phyloP scores from a whole-genome alignment of 1,284 basidiomycete genomes.

The Austroboletus niveus region DNA sequence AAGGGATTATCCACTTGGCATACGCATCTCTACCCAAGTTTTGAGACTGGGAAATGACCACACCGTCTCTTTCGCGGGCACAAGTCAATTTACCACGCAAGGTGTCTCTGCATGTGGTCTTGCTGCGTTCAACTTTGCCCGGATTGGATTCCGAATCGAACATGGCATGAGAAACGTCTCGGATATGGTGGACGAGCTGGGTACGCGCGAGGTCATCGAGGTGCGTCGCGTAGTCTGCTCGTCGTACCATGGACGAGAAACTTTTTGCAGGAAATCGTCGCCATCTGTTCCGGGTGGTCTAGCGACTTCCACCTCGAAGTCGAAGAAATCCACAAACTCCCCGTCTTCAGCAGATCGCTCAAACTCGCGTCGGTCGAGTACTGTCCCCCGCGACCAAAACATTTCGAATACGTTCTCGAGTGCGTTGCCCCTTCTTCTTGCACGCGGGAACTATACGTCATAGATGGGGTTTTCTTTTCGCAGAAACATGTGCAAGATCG shows the following conservation, averaged over 20 bases:
- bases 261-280: slow-evolving; percentile 45
- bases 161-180: slow-evolving; percentile 1
- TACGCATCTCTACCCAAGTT: slow-evolving; percentile 16
- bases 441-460: background rate
- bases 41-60: slow-evolving; percentile 25
- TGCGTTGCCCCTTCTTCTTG: slow-evolving; percentile 19
- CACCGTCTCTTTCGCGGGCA: slow-evolving; percentile 43
- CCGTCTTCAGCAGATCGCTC: slow-evolving; percentile 43
- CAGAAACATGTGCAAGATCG: slow-evolving; percentile 34
- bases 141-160: slow-evolving; percentile 35
- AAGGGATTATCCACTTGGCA: background rate
- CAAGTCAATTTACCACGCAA: slow-evolving; percentile 45
- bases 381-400: slow-evolving; percentile 35
- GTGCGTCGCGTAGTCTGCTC: slow-evolving; percentile 11
- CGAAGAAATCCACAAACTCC: slow-evolving; percentile 45
- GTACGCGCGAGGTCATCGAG: slow-evolving; percentile 22
- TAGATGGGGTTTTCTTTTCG: background rate
- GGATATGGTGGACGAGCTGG: slow-evolving; percentile 21
- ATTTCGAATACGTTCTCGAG: slow-evolving; percentile 47
- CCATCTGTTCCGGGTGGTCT: slow-evolving; percentile 55
- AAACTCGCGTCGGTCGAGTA: slow-evolving; percentile 39
- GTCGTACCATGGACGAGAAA: background rate
- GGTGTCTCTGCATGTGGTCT: slow-evolving; percentile 58
- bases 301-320: slow-evolving; percentile 54
- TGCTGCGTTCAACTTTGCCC: slow-evolving; percentile 60